These are phyloP conservation scores for Yamadazyma siamensis DNA, from an alignment of 1,139 yeast species.

Conservation along the genomic window DNA sequence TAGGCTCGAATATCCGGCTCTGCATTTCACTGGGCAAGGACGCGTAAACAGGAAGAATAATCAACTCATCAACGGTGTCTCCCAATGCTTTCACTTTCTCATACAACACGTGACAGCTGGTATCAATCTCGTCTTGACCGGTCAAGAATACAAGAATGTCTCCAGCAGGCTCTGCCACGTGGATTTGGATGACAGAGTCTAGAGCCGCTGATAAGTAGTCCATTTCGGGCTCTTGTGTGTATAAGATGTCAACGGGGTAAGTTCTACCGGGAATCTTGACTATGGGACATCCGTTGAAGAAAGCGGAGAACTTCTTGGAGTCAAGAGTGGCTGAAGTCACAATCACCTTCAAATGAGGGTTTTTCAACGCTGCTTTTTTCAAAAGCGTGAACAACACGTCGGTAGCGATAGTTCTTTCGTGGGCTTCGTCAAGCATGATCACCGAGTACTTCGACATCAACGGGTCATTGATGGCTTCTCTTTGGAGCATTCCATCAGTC, in stretches of 20 bases:
- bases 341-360: conserved; percentile 76
- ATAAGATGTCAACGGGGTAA: conserved; percentile 78
- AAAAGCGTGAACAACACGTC: conserved; percentile 86
- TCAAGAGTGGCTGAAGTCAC: conserved; percentile 94
- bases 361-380: conserved; percentile 62
- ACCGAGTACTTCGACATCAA: conserved; percentile 71
- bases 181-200: conserved; percentile 80
- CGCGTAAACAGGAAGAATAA: conserved; percentile 85
- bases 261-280: conserved; percentile 85
- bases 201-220: conserved; percentile 82
- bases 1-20: conserved; percentile 67
- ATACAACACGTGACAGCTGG: conserved; percentile 72
- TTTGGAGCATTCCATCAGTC: conserved; percentile 92
- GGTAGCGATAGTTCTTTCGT: conserved; percentile 91
- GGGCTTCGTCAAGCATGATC: conserved; percentile 92
- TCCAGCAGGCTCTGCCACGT: conserved; percentile 71
- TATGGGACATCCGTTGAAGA: conserved; percentile 77
- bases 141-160: conserved; percentile 84
- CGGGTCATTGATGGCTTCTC: conserved; percentile 80
- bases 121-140: conserved; percentile 92
- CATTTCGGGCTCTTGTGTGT: conserved; percentile 75
- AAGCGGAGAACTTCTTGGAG: conserved; percentile 74
- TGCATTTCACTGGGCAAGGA: conserved; percentile 77
- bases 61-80: conserved; percentile 58
- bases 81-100: conserved; percentile 70